These are phyloP conservation scores for Umbelopsis isabellina DNA, from an alignment of 192 early-diverging fungal species.

Conservation along the genomic window DNA sequence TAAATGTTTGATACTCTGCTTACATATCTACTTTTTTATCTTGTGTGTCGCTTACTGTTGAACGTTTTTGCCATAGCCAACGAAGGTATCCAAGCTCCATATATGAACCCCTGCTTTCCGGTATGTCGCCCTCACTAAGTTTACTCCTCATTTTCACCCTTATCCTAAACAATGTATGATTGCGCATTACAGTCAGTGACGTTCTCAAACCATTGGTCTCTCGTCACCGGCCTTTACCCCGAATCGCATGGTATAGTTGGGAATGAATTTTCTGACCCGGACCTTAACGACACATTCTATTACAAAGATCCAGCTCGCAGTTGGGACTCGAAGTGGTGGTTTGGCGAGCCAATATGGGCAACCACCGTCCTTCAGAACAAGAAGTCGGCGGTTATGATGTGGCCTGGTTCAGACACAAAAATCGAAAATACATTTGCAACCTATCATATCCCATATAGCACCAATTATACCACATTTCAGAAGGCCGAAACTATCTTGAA, in stretches of 20 bases:
- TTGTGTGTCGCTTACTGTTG: not conserved
- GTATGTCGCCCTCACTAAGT: constrained; percentile 29
- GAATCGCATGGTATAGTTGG: constrained; percentile 90
- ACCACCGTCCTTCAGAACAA: constrained; percentile 77
- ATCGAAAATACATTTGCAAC: constrained; percentile 62
- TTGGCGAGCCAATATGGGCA: constrained; percentile 91
- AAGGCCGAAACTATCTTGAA: constrained; percentile 64
- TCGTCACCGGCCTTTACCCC: constrained; percentile 93
- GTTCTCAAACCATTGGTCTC: constrained; percentile 92
- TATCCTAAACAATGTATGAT: not conserved
- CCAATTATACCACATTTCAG: constrained; percentile 44
- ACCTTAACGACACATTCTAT: constrained; percentile 70
- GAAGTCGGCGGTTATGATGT: constrained; percentile 80
- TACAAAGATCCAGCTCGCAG: constrained; percentile 71
- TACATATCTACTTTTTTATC: not conserved
- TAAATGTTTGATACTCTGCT: constrained; percentile 30
- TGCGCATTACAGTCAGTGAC: constrained; percentile 60
- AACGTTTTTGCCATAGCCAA: constrained; percentile 35
- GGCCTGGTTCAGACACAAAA: constrained; percentile 76
- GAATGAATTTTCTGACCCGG: constrained; percentile 81
- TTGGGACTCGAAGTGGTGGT: constrained; percentile 81
- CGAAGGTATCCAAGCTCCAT: constrained; percentile 56
- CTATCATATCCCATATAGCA: constrained; percentile 61
- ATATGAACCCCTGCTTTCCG: constrained; percentile 75
- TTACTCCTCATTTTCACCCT: not conserved